Evolutionary conservation across 2,329 filamentous ascomycete genomes (phyloP).

Genomic region (Xylariomycetidae sp.): DNA sequence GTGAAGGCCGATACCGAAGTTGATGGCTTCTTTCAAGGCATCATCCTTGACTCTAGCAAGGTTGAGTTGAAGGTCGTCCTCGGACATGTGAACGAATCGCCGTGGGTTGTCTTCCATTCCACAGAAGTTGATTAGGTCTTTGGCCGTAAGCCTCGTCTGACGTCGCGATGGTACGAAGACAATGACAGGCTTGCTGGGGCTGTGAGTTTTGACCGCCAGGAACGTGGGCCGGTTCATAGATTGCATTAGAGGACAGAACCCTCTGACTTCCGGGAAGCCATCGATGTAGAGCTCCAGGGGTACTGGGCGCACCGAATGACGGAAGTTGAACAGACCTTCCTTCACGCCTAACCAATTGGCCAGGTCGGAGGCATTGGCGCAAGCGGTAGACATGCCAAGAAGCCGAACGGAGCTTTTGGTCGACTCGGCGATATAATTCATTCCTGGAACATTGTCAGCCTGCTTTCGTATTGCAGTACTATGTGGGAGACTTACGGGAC

Average conservation of each 20-base stretch:
- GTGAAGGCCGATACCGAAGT: slow-evolving; percentile 93
- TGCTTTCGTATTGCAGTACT: not conserved
- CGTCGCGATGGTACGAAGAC: slow-evolving; percentile 95
- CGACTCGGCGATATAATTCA: slow-evolving; percentile 98
- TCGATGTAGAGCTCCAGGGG: slow-evolving; percentile 96
- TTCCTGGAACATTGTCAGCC: slow-evolving; percentile 47
- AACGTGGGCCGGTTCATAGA: slow-evolving; percentile 98
- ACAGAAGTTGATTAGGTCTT: slow-evolving; percentile 94
- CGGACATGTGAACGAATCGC: slow-evolving; percentile 87
- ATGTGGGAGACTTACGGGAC: slow-evolving; percentile 40
- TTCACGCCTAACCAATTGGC: slow-evolving; percentile 97
- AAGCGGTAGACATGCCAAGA: slow-evolving; percentile 98
- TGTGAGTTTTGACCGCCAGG: slow-evolving; percentile 92
- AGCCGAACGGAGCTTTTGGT: slow-evolving; percentile 84
- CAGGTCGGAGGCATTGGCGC: slow-evolving; percentile 88
- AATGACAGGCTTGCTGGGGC: slow-evolving; percentile 93
- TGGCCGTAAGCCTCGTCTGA: slow-evolving; percentile 90
- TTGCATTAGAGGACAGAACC: slow-evolving; percentile 97
- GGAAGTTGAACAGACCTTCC: slow-evolving; percentile 92
- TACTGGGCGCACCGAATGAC: slow-evolving; percentile 92
- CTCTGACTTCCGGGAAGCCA: slow-evolving; percentile 89
- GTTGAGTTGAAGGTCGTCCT: slow-evolving; percentile 86
- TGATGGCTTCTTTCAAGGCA: slow-evolving; percentile 85
- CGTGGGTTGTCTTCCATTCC: slow-evolving; percentile 98
- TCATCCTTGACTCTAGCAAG: slow-evolving; percentile 90